These are phyloP conservation scores for Trichosporon asahii DNA, from an alignment of 1,284 basidiomycete species.

Conservation along the genomic window DNA sequence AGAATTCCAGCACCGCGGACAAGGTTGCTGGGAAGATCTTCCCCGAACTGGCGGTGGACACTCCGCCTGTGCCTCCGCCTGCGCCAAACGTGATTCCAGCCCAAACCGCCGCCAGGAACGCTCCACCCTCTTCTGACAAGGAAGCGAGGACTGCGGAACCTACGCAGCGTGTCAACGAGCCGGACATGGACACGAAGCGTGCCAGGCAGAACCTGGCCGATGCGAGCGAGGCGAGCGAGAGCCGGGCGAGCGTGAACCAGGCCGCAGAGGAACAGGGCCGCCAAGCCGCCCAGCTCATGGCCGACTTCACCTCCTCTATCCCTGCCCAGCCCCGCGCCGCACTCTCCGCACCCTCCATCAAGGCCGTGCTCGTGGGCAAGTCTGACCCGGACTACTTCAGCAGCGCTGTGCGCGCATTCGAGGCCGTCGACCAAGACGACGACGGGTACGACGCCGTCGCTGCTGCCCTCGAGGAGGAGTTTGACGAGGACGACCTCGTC, in stretches of 20 bases:
- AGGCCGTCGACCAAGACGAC: neutral
- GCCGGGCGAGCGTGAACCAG: no score
- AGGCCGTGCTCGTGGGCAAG: neutral
- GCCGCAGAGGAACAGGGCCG: neutral
- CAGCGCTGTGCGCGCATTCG: neutral
- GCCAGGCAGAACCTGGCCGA: neutral
- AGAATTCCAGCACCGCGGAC: neutral
- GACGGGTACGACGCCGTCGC: neutral
- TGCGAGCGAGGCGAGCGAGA: no score
- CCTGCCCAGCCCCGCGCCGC: neutral
- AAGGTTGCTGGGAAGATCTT: neutral
- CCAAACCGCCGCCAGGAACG: neutral
- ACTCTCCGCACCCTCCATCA: neutral
- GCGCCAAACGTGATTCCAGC: no score
- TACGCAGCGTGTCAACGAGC: neutral
- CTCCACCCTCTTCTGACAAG: neutral
- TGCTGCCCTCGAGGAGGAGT: neutral
- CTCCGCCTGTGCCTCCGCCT: no score
- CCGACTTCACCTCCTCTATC: neutral
- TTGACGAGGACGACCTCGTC: slow-evolving; percentile 1
- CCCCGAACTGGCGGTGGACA: no score
- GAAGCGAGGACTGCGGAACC: neutral
- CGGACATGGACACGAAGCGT: neutral
- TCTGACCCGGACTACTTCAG: slow-evolving; percentile 1
- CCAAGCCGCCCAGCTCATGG: neutral